These are phyloP conservation scores for Xylaria sp. DNA, from an alignment of 2,329 filamentous ascomycete species.

Conservation along the genomic window DNA sequence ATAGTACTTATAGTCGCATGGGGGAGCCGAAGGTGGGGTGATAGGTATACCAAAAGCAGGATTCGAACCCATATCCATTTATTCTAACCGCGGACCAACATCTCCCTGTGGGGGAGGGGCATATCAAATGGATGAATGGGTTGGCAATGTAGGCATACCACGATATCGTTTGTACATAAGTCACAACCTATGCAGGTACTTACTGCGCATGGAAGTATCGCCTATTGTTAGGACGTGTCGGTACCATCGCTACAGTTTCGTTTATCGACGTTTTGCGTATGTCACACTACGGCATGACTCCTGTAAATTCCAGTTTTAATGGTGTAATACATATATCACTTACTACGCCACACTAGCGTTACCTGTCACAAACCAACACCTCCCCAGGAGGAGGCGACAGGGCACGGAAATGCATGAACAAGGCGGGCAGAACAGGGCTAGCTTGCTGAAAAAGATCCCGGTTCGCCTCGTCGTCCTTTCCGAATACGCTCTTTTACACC, in stretches of 20 bases:
- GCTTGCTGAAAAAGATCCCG: conserved; percentile 21
- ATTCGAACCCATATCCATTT: too few relatives aligned
- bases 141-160: background rate
- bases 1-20: background rate
- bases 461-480: background rate
- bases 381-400: conserved; percentile 12
- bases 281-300: too few relatives aligned
- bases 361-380: conserved; percentile 15
- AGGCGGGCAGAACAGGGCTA: conserved; percentile 29
- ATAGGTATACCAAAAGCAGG: too few relatives aligned
- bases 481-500: conserved; percentile 1
- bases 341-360: conserved; percentile 1
- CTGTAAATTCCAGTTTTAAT: too few relatives aligned
- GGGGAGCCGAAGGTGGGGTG: too few relatives aligned
- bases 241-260: too few relatives aligned
- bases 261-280: too few relatives aligned
- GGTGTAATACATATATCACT: background rate
- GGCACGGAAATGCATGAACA: conserved; percentile 11
- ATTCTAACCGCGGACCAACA: too few relatives aligned
- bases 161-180: background rate
- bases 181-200: background rate
- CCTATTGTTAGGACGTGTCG: too few relatives aligned
- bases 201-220: too few relatives aligned
- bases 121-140: background rate
- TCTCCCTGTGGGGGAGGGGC: background rate